Conservation (phyloP, 2,329 filamentous ascomycete species). For the Scedosporium dehoogii region DNA sequence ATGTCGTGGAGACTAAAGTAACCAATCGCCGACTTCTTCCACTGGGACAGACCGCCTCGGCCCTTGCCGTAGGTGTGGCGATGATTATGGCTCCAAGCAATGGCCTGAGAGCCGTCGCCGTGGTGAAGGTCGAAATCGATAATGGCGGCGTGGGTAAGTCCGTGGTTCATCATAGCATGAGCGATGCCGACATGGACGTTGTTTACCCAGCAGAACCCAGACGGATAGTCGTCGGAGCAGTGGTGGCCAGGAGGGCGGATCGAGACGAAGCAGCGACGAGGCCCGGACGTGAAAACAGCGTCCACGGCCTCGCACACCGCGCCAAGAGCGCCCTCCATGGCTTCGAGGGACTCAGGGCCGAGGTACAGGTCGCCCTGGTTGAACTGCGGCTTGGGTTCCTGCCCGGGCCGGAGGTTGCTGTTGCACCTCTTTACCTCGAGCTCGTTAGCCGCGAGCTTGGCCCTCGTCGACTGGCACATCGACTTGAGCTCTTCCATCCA, state of each 20-base stretch:
- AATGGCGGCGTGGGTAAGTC: constrained; percentile 86
- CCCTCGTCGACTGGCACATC: constrained; percentile 75
- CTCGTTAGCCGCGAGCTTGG: constrained; percentile 62
- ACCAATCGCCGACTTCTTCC: constrained; percentile 80
- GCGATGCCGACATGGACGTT: constrained; percentile 97
- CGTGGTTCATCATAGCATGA: constrained; percentile 74
- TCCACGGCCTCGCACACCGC: constrained; percentile 92
- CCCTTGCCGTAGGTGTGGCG: constrained; percentile 28
- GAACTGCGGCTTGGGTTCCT: constrained; percentile 37
- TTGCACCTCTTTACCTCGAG: constrained; percentile 48
- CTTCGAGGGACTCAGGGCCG: constrained; percentile 73
- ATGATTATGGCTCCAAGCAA: constrained; percentile 83
- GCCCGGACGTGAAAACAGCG: constrained; percentile 58
- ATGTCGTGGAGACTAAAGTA: constrained; percentile 98
- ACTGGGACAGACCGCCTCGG: constrained; percentile 41
- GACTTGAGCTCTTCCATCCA: constrained; percentile 89
- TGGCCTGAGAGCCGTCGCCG: constrained; percentile 89
- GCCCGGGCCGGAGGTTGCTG: constrained; percentile 29
- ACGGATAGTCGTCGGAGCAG: constrained; percentile 80
- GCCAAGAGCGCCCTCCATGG: constrained; percentile 83
- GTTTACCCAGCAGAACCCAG: constrained; percentile 97
- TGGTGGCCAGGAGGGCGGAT: constrained; percentile 92
- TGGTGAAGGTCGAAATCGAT: constrained; percentile 89
- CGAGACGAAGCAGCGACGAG: constrained; percentile 77
- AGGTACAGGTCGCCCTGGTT: constrained; percentile 90